A percentile compares a stretch with the other conserved stretches of the same genome.
Conservation (phyloP, 441 rosid genomes). For the Metrosideros polymorpha region DNA sequence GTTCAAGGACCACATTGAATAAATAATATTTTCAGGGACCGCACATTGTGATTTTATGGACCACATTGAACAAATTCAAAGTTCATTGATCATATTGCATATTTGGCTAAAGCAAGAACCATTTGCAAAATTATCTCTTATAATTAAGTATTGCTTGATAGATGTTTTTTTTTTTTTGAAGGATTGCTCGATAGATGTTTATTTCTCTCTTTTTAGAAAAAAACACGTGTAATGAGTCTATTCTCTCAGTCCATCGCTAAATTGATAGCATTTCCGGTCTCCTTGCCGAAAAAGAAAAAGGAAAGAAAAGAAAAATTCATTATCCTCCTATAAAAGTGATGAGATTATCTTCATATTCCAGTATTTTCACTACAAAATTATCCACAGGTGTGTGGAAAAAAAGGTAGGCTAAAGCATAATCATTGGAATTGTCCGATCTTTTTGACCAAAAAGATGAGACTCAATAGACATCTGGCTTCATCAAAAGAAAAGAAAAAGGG, state of each 20-base stretch:
- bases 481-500: neutral
- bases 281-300: neutral
- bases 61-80: too few relatives aligned
- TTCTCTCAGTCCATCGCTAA: neutral
- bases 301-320: neutral
- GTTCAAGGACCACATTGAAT: too few relatives aligned
- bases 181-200: neutral
- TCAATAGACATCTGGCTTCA: neutral
- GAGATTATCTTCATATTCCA: neutral
- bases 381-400: neutral
- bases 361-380: neutral
- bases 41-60: too few relatives aligned
- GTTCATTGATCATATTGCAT: too few relatives aligned
- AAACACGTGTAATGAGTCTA: neutral
- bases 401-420: neutral
- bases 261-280: neutral
- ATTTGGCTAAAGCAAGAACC: too few relatives aligned
- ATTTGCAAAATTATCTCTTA: neutral
- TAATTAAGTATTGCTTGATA: neutral
- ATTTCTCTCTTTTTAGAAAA: neutral
- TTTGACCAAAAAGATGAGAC: neutral
- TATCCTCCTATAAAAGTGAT: neutral
- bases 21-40: too few relatives aligned
- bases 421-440: neutral
- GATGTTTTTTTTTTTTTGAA: neutral